Percentiles rank a stretch among this genome's conserved stretches.
Conservation (phyloP, 306 rosid species). For the Gillenia trifoliata region DNA sequence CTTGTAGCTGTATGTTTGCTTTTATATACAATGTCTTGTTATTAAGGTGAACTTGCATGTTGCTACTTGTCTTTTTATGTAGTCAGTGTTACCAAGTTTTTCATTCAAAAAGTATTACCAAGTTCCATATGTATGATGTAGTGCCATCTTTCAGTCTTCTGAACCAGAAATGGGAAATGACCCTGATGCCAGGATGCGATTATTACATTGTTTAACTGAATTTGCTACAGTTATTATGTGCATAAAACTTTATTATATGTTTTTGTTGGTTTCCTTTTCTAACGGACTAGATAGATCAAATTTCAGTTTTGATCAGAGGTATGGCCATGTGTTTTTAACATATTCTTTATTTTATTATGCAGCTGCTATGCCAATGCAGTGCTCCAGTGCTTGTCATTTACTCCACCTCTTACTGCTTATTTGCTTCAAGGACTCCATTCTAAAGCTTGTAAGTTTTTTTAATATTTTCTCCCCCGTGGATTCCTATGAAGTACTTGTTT, state of each 20-base stretch:
- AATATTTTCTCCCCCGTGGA: constrained; percentile 14
- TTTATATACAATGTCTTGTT: background rate
- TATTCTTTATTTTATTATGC: constrained; percentile 21
- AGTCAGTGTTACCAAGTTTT: constrained; percentile 8
- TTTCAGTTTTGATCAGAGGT: background rate
- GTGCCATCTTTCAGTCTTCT: background rate
- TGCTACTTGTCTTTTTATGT: constrained; percentile 3
- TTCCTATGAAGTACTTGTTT: constrained; percentile 8
- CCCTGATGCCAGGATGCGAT: background rate
- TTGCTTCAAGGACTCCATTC: constrained; percentile 87
- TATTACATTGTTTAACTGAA: background rate
- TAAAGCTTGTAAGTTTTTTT: constrained; percentile 60
- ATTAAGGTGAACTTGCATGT: constrained; percentile 1
- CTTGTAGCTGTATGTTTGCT: background rate
- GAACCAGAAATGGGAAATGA: background rate
- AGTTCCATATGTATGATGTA: constrained; percentile 7
- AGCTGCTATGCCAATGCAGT: constrained; percentile 96
- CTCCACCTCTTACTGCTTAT: constrained; percentile 93
- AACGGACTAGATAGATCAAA: background rate
- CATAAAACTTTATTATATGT: background rate
- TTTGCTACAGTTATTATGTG: background rate
- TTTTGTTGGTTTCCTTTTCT: background rate
- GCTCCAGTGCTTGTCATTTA: constrained; percentile 89
- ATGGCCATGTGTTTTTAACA: constrained; percentile 4
- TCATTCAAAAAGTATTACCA: too few species aligned